A percentile compares a stretch with the other conserved stretches of the same genome.
phyloP scores from a whole-genome alignment of 352 stramenopile genomes.

The Peronospora tabacina region DNA sequence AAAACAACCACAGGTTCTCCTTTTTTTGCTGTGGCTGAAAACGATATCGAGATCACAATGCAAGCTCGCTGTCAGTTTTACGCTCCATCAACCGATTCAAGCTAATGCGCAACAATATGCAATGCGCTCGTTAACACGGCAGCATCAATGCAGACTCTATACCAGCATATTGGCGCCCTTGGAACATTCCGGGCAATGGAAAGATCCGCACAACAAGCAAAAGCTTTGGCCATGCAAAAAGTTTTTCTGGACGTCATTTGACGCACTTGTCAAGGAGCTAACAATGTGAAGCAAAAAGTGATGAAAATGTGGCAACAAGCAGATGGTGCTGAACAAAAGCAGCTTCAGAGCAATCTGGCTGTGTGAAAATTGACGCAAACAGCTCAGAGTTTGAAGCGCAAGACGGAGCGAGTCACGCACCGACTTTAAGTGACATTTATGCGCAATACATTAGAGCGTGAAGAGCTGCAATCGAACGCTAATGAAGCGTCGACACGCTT shows the following conservation, averaged over 20 bases:
- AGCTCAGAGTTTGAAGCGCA: neutral
- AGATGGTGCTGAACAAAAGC: slow-evolving; percentile 1
- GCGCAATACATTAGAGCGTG: slow-evolving; percentile 35
- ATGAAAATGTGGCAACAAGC: neutral
- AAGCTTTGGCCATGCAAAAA: slow-evolving; percentile 24
- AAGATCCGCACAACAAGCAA: slow-evolving; percentile 10
- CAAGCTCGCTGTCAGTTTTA: neutral
- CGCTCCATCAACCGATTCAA: neutral
- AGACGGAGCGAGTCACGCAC: neutral
- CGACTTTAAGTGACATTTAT: slow-evolving; percentile 37
- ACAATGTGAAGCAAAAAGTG: neutral
- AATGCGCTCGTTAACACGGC: neutral
- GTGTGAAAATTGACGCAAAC: slow-evolving; percentile 27
- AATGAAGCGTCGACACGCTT: slow-evolving; percentile 31
- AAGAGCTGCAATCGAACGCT: slow-evolving; percentile 27
- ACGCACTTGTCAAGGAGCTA: slow-evolving; percentile 31
- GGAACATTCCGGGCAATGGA: slow-evolving; percentile 1
- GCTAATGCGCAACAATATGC: too few relatives aligned
- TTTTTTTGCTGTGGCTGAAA: slow-evolving; percentile 1
- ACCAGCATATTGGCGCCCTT: slow-evolving; percentile 19
- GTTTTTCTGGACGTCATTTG: slow-evolving; percentile 41
- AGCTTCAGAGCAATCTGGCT: slow-evolving; percentile 24
- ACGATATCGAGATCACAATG: neutral
- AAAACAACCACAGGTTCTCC: fast-evolving
- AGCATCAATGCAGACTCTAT: slow-evolving; percentile 31